Evolutionary conservation across 371 early-diverging fungal species (phyloP).

Genomic region (Mucor racemosus): DNA sequence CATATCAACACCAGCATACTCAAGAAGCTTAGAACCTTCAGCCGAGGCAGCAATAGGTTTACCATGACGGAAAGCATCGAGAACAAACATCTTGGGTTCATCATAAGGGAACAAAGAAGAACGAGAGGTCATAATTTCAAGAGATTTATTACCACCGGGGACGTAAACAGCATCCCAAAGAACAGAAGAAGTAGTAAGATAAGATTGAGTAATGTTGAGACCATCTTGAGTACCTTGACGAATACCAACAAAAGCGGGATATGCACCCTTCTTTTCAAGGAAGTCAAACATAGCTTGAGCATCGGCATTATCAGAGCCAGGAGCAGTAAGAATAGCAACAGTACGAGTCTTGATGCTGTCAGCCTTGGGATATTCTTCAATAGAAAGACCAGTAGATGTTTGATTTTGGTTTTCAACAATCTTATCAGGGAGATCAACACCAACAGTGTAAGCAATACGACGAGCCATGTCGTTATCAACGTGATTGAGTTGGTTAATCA

Average conservation of each 20-base stretch:
- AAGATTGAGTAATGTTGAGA: slow-evolving; percentile 35
- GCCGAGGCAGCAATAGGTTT: slow-evolving; percentile 47
- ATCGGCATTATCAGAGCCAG: slow-evolving; percentile 32
- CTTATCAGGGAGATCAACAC: slow-evolving; percentile 31
- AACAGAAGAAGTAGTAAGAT: slow-evolving; percentile 37
- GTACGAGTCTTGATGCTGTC: slow-evolving; percentile 35
- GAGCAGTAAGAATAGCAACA: slow-evolving; percentile 44
- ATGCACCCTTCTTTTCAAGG: slow-evolving; percentile 34
- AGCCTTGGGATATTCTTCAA: slow-evolving; percentile 38
- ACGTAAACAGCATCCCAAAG: slow-evolving; percentile 50
- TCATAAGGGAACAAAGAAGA: slow-evolving; percentile 35
- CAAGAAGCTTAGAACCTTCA: slow-evolving; percentile 48
- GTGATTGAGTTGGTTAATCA: slow-evolving; percentile 44
- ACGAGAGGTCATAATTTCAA: slow-evolving; percentile 24
- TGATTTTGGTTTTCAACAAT: slow-evolving; percentile 29
- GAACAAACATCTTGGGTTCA: slow-evolving; percentile 39
- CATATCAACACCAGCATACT: slow-evolving; percentile 46
- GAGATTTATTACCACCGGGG: slow-evolving; percentile 32
- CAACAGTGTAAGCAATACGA: slow-evolving; percentile 43
- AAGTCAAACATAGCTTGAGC: slow-evolving; percentile 35
- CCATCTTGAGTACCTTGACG: slow-evolving; percentile 32
- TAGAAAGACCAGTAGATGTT: slow-evolving; percentile 34
- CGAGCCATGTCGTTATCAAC: slow-evolving; percentile 49
- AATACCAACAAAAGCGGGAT: slow-evolving; percentile 37
- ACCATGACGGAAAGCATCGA: slow-evolving; percentile 45